These are phyloP conservation scores for Biancaea sappan DNA, from an alignment of 306 rosid species.

Conservation along the genomic window DNA sequence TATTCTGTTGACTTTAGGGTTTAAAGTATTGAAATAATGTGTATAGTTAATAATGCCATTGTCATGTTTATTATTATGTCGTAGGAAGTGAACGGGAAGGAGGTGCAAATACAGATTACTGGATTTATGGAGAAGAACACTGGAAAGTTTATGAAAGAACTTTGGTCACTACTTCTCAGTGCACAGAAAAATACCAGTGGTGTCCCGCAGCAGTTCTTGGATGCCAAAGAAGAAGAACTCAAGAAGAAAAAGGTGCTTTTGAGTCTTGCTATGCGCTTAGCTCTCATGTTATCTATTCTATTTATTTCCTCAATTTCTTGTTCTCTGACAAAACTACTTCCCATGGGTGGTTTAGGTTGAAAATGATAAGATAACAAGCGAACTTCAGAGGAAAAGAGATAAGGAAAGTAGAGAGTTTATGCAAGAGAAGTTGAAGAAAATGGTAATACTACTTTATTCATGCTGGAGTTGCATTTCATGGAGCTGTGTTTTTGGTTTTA, in stretches of 20 bases:
- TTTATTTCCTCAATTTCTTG: background rate
- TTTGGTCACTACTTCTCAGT: slow-evolving; percentile 88
- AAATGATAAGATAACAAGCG: slow-evolving; percentile 73
- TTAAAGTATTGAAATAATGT: background rate
- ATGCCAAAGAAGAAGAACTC: slow-evolving; percentile 91
- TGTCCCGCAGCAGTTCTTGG: slow-evolving; percentile 97
- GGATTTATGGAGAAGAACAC: slow-evolving; percentile 99
- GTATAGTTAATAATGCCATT: background rate
- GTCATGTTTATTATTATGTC: slow-evolving; percentile 17
- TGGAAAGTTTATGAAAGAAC: slow-evolving; percentile 96
- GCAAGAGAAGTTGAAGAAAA: slow-evolving; percentile 72
- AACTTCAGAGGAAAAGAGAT: slow-evolving; percentile 83
- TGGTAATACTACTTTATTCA: slow-evolving; percentile 72
- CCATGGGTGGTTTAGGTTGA: slow-evolving; percentile 66
- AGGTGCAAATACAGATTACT: slow-evolving; percentile 88
- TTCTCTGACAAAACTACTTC: slow-evolving; percentile 25
- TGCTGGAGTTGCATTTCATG: slow-evolving; percentile 67
- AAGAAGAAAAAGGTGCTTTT: slow-evolving; percentile 73
- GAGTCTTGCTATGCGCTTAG: slow-evolving; percentile 13
- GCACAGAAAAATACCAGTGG: slow-evolving; percentile 93
- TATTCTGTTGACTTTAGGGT: background rate
- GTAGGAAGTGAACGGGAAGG: slow-evolving; percentile 89
- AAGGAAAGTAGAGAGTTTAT: slow-evolving; percentile 76
- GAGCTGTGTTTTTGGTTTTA: slow-evolving; percentile 70
- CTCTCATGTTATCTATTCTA: background rate